These are phyloP conservation scores for Amanita muscaria DNA, from an alignment of 768 basidiomycete genomes.

Conservation along the genomic window DNA sequence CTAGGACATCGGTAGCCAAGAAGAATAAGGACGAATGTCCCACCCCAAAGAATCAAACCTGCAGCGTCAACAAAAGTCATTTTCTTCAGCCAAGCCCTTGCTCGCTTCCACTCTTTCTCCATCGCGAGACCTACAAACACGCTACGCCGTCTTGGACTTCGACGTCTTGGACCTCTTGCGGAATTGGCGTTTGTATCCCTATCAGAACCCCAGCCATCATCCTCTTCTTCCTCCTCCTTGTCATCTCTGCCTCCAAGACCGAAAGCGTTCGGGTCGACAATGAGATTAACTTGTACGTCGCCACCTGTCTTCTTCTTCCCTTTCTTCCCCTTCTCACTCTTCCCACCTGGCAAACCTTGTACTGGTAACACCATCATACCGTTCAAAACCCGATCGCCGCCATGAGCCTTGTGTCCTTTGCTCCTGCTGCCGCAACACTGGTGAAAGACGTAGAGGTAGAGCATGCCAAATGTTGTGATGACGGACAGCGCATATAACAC, in stretches of 20 bases:
- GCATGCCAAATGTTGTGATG: conserved; percentile 38
- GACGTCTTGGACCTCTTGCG: conserved; percentile 24
- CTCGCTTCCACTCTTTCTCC: conserved; percentile 55
- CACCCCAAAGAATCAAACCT: conserved; percentile 45
- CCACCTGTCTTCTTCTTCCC: conserved; percentile 28
- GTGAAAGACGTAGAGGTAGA: conserved; percentile 49
- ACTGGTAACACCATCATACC: conserved; percentile 62
- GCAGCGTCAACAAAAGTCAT: conserved; percentile 40
- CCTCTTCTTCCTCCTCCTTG: conserved; percentile 29
- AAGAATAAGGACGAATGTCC: conserved; percentile 50
- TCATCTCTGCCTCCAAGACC: conserved; percentile 27
- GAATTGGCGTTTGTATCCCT: conserved; percentile 13
- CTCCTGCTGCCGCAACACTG: conserved; percentile 56
- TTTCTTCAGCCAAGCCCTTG: conserved; percentile 46
- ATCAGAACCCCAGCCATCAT: conserved; percentile 28
- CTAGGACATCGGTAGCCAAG: conserved; percentile 56
- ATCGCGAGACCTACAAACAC: conserved; percentile 53
- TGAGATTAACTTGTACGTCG: conserved; percentile 65
- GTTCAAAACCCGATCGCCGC: conserved; percentile 20
- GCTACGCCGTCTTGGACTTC: conserved; percentile 35
- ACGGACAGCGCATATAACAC: conserved; percentile 50
- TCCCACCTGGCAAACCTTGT: conserved; percentile 39
- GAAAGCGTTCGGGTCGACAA: conserved; percentile 60
- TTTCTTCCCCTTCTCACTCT: too few species aligned
- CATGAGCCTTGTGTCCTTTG: conserved; percentile 5